Evolutionary conservation across 1,284 basidiomycete genomes (phyloP).

Genomic region (Apiotrichum laibachii): DNA sequence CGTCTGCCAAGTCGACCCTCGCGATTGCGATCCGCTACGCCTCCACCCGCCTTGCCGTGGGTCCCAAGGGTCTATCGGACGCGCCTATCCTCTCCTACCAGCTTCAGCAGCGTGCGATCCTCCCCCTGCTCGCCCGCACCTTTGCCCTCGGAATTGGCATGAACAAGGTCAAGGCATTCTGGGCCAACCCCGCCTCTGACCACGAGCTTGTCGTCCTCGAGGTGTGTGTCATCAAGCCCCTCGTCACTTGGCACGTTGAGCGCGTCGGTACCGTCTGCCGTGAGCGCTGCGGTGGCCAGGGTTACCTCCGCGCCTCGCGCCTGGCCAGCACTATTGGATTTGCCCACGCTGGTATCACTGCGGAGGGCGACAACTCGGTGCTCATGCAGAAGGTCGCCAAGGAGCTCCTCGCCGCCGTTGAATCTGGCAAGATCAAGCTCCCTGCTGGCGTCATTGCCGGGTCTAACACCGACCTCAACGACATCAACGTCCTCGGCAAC

Average conservation of each 20-base stretch:
- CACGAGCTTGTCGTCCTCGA: constrained; percentile 13
- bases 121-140: constrained; percentile 18
- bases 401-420: constrained; percentile 16
- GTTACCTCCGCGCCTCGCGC: constrained; percentile 12
- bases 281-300: constrained; percentile 20
- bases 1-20: constrained; percentile 10
- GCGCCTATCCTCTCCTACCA: constrained; percentile 18
- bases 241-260: constrained; percentile 20
- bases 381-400: constrained; percentile 20
- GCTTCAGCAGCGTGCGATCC: constrained; percentile 19
- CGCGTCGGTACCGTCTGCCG: constrained; percentile 12
- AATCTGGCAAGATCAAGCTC: constrained; percentile 10
- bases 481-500: constrained; percentile 2
- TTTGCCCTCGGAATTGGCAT: constrained; percentile 14
- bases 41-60: constrained; percentile 12
- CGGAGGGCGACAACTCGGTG: constrained; percentile 21
- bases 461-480: background rate
- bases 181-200: constrained; percentile 11
- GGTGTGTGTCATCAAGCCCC: constrained; percentile 18
- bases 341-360: constrained; percentile 19
- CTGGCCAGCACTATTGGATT: constrained; percentile 10
- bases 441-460: background rate
- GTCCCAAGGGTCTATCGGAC: constrained; percentile 13
- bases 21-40: constrained; percentile 17
- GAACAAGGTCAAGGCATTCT: constrained; percentile 15